Evolutionary conservation across 352 stramenopile genomes (phyloP).

Genomic region (Pythium brachiatum): DNA sequence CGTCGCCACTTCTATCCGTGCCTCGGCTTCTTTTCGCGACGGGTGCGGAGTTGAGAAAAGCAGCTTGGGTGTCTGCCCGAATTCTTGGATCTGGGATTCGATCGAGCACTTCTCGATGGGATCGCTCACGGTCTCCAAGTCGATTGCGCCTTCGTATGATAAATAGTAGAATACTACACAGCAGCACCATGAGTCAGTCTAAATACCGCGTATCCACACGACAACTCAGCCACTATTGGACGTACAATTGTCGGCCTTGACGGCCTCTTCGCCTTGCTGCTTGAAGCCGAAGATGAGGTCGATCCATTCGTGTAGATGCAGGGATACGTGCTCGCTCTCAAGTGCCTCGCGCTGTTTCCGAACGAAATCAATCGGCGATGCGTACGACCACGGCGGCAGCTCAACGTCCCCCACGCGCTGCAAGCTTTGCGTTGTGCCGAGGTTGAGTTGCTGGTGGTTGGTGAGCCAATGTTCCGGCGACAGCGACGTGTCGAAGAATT

Average conservation of each 20-base stretch:
- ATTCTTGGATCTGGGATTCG: conserved; percentile 92
- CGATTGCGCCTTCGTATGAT: conserved; percentile 92
- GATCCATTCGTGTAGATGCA: conserved; percentile 97
- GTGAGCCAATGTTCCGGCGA: conserved; percentile 85
- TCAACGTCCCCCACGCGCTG: conserved; percentile 87
- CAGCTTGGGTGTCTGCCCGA: conserved; percentile 92
- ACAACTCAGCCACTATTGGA: not conserved
- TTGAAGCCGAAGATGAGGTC: conserved; percentile 98
- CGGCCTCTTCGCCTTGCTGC: conserved; percentile 93
- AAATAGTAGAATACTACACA: conserved; percentile 90
- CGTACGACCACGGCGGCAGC: conserved; percentile 84
- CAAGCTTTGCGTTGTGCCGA: conserved; percentile 89
- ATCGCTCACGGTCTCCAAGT: conserved; percentile 71
- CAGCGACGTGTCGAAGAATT: conserved; percentile 94
- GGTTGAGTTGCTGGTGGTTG: conserved; percentile 94
- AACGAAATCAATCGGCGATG: conserved; percentile 88
- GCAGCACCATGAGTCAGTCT: not conserved
- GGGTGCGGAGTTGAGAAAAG: conserved; percentile 54
- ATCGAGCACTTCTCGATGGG: conserved; percentile 34
- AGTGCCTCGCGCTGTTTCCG: conserved; percentile 93
- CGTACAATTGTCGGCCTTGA: conserved; percentile 71
- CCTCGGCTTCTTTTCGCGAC: conserved; percentile 34
- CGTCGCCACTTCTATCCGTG: conserved; percentile 41
- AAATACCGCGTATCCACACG: too few relatives aligned
- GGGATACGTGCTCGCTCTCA: conserved; percentile 95